These are phyloP conservation scores for Lithocarpus polystachyus DNA, from an alignment of 306 rosid genomes.

Conservation along the genomic window DNA sequence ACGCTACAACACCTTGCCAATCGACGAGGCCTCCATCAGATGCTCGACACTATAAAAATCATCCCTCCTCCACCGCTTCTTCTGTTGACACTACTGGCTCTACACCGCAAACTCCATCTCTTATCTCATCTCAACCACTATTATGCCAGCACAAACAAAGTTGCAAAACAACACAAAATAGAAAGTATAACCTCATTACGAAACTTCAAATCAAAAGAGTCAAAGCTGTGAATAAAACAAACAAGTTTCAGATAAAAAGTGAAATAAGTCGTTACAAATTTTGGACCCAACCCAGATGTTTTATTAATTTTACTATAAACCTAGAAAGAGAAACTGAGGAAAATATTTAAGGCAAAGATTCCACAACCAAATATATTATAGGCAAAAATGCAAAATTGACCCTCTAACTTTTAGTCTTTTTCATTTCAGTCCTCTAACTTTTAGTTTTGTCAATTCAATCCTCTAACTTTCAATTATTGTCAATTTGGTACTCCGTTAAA, in stretches of 20 bases:
- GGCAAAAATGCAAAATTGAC: too few species aligned
- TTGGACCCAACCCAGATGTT: conserved; percentile 47
- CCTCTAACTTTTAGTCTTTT: too few species aligned
- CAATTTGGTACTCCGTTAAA: too few species aligned
- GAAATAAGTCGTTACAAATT: not conserved
- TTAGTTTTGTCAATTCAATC: too few species aligned
- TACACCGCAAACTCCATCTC: too few species aligned
- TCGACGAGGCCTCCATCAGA: too few species aligned
- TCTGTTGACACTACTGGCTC: too few species aligned
- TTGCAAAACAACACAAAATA: conserved; percentile 27
- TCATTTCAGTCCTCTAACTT: too few species aligned
- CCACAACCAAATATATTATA: conserved; percentile 33
- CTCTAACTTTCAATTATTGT: too few species aligned
- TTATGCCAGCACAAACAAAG: conserved; percentile 9
- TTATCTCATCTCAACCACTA: conserved; percentile 6
- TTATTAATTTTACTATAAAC: not conserved
- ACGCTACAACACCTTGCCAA: too few species aligned
- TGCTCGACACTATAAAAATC: too few species aligned
- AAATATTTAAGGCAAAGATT: conserved; percentile 31
- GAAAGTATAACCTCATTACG: conserved; percentile 25
- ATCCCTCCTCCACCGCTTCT: too few species aligned
- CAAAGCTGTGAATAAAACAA: conserved; percentile 40
- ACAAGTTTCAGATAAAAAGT: conserved; percentile 30
- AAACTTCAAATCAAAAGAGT: conserved; percentile 48
- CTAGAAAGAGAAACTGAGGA: conserved; percentile 10